Conservation (phyloP, 768 basidiomycete species). For the Tulasnella sp. region DNA sequence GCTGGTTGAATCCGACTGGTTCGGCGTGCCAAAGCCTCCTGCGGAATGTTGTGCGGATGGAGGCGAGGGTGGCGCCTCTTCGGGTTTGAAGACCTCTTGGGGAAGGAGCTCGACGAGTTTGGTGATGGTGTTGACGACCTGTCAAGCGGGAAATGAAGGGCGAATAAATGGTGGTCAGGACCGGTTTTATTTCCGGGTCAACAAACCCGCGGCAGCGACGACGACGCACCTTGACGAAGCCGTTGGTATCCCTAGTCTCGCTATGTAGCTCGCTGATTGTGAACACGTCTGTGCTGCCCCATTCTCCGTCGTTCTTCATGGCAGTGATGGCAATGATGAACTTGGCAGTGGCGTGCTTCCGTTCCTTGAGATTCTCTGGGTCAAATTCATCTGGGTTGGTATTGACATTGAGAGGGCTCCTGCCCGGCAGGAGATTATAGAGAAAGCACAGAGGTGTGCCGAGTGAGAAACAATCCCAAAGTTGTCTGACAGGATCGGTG, state of each 20-base stretch:
- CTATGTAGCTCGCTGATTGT: constrained; percentile 79
- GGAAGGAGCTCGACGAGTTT: constrained; percentile 73
- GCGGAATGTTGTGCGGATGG: constrained; percentile 13
- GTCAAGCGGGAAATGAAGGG: too few species aligned
- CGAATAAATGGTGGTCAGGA: constrained; percentile 9
- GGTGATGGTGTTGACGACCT: constrained; percentile 87
- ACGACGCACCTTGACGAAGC: constrained; percentile 78
- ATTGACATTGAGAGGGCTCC: constrained; percentile 42
- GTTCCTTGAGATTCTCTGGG: constrained; percentile 62
- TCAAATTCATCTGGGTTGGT: constrained; percentile 46
- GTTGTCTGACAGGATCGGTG: constrained; percentile 85
- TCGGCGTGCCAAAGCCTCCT: constrained; percentile 17
- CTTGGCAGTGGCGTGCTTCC: constrained; percentile 83
- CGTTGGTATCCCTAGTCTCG: constrained; percentile 77
- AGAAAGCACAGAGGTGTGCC: constrained; percentile 93
- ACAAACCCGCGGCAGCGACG: not conserved
- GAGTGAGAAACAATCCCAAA: constrained; percentile 89
- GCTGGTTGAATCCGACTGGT: constrained; percentile 13
- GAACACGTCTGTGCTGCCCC: constrained; percentile 65
- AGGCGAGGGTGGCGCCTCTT: constrained; percentile 34
- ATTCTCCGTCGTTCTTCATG: constrained; percentile 46
- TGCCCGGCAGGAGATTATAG: constrained; percentile 65
- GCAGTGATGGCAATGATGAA: constrained; percentile 83
- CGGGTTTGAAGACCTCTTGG: constrained; percentile 48
- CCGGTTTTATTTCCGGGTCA: too few species aligned